phyloP scores from a whole-genome alignment of 768 basidiomycete species.

The Russula foetens region DNA sequence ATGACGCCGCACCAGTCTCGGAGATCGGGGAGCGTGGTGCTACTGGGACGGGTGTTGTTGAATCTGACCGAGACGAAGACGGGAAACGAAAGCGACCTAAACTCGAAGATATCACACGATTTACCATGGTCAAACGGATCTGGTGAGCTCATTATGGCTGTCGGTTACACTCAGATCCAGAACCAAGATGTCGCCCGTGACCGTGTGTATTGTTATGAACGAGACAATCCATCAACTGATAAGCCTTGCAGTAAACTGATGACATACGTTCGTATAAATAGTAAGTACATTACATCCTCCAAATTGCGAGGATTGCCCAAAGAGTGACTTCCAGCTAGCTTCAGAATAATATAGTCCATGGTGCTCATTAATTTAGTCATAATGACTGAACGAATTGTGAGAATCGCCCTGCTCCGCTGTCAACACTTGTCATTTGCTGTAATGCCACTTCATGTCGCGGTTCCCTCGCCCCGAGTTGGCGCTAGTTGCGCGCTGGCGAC shows the following conservation, averaged over 20 bases:
- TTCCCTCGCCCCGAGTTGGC: neutral
- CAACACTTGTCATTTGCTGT: neutral
- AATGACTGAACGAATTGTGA: neutral
- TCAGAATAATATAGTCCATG: neutral
- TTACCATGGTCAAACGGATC: constrained; percentile 94
- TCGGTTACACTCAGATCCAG: neutral
- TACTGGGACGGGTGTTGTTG: constrained; percentile 12
- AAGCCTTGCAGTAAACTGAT: neutral
- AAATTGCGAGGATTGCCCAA: neutral
- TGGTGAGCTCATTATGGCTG: constrained; percentile 36
- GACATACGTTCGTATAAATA: neutral
- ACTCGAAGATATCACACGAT: constrained; percentile 85
- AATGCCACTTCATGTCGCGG: neutral
- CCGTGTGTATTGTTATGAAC: neutral
- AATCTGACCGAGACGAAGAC: constrained; percentile 7
- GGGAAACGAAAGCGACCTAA: constrained; percentile 48
- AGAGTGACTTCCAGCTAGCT: neutral
- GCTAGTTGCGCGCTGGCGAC: neutral
- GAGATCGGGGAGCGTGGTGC: constrained; percentile 60
- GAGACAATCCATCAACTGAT: neutral
- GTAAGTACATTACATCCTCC: neutral
- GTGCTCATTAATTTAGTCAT: neutral
- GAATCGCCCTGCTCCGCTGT: neutral
- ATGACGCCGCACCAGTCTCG: constrained; percentile 56
- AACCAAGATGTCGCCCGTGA: neutral